These are phyloP conservation scores for Ophiocordyceps camponoti-rufipedis DNA, from an alignment of 2,329 filamentous ascomycete genomes.

Conservation along the genomic window DNA sequence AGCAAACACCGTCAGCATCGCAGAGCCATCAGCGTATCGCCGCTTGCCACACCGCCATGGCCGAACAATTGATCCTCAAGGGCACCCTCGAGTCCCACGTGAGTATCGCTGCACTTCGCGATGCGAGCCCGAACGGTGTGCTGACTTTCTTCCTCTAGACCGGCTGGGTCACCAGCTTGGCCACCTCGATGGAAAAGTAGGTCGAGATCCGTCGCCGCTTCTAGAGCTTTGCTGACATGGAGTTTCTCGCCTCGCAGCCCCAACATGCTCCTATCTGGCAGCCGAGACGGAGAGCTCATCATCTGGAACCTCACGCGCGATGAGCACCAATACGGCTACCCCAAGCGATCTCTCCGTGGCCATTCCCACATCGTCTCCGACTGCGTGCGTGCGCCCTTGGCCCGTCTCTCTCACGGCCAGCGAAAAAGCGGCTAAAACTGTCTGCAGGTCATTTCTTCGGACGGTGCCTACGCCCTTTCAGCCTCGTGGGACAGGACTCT, in stretches of 20 bases:
- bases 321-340: conserved; percentile 95
- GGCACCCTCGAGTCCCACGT: conserved; percentile 95
- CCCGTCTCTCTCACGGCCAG: not conserved
- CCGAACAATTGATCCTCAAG: conserved; percentile 90
- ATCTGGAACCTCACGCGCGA: conserved; percentile 99
- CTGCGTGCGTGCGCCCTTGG: conserved; percentile 58
- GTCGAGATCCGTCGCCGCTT: conserved; percentile 11
- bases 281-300: conserved; percentile 97
- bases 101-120: conserved; percentile 20
- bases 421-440: conserved; percentile 6
- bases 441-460: conserved; percentile 85
- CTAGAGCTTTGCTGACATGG: not conserved
- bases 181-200: conserved; percentile 98
- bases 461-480: conserved; percentile 97
- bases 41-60: conserved; percentile 42
- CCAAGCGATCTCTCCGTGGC: conserved; percentile 95
- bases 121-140: not conserved
- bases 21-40: conserved; percentile 12
- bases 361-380: conserved; percentile 99
- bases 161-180: conserved; percentile 98
- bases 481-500: conserved; percentile 99
- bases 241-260: conserved; percentile 36
- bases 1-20: conserved; percentile 4
- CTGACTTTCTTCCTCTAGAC: conserved; percentile 26
- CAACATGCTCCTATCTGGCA: conserved; percentile 98